Evolutionary conservation across 805 yeast genomes (phyloP), one percentile per base, ranked within the genome.

Genomic region (Starmerella sirachaensis): DNA sequence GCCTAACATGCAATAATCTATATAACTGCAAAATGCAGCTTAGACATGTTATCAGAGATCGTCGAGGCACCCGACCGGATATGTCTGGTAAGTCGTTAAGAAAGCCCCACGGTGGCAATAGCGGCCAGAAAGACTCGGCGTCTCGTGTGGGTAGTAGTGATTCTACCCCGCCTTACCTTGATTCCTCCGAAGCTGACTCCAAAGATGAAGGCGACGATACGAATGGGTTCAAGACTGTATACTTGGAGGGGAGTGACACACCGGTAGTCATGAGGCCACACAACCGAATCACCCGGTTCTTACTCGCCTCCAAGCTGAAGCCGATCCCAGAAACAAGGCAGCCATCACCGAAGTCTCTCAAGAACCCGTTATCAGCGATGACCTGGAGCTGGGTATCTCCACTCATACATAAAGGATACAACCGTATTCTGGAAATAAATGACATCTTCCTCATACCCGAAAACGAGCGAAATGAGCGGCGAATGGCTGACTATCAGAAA

Each of bases 351-450:
- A 48, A 47, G 19, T 29, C 31, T 7, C 18, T 45, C 2, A 61
- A 67, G 12, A 68, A 65, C 29, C 26, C 55, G 8, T 35, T 72
- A 8, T 64, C 68, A 14, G 54, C 54, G 40, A 24, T 63, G 0
- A 63, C 68, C 41, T 75, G 74, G 58, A 60, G 66, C 61, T 75
- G 80, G 78, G 49, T 75, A 37, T 45, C 52, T 16, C 76, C 78
- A 0, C 48, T 74, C 29, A 54, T 75, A 59, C 47, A 48, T 4
- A 43, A 49, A 2, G 56, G 58, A 5, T 52, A 36, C 27, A 40
- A 45, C 24, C 48, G 55, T 1, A 35, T 48, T 20, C 38, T 54
- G 4, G 55, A 49, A 17, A 27, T 40, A 20, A 48, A 49, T 21
- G 56, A 53, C 24, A 30, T 52, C 2, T 50, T 35, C 40, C 29